phyloP scores from a whole-genome alignment of 176 grass and related monocot genomes.

The Poa pratensis region DNA sequence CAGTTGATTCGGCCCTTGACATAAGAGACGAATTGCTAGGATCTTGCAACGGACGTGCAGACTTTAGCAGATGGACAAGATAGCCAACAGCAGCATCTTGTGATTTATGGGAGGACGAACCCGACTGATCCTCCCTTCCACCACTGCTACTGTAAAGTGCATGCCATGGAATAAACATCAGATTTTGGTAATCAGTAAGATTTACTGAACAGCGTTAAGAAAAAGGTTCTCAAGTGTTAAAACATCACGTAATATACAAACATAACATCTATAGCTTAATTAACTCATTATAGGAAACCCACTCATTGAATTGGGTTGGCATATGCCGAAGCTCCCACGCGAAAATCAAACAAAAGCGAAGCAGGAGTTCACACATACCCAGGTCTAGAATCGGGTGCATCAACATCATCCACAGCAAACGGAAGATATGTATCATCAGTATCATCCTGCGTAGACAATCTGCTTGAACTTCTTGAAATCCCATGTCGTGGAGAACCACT shows the following conservation, averaged over 20 bases:
- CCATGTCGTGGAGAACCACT: constrained; percentile 72
- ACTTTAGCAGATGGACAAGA: constrained; percentile 81
- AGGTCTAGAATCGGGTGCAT: constrained; percentile 81
- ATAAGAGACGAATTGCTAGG: constrained; percentile 65
- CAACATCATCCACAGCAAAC: constrained; percentile 98
- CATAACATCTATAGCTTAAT: constrained; percentile 19
- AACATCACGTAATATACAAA: neutral
- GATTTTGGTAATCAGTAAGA: neutral
- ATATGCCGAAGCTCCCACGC: neutral
- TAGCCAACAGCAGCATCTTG: constrained; percentile 84
- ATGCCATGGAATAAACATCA: constrained; percentile 32
- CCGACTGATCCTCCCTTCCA: constrained; percentile 64
- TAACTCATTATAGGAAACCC: neutral
- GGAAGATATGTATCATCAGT: constrained; percentile 83
- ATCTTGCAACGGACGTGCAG: constrained; percentile 72
- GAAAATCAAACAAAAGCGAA: constrained; percentile 1
- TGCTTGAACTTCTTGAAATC: constrained; percentile 89
- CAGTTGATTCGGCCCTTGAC: constrained; percentile 60
- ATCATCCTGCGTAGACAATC: constrained; percentile 80
- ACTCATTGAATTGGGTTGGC: neutral
- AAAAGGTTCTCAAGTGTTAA: neutral
- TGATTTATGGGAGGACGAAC: constrained; percentile 77
- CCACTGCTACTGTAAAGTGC: constrained; percentile 69
- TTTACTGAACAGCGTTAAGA: neutral
- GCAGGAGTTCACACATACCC: constrained; percentile 57